Base-by-base conservation (phyloP, 2,329 filamentous ascomycete species). In the Aspergillus ruber region DNA sequence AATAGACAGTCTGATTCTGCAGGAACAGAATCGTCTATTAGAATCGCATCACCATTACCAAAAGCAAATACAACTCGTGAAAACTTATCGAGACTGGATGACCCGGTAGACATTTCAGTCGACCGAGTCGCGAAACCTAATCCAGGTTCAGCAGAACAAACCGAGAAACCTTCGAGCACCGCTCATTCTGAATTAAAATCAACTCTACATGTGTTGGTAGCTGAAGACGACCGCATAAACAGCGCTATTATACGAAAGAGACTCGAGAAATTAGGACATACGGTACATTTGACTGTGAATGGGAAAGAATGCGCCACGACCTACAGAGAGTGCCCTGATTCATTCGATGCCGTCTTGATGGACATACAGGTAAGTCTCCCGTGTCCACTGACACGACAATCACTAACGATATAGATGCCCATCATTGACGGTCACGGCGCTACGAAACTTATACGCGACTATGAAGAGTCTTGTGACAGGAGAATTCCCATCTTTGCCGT, bases 171-270 rank as follows among this genome's bases (percentile, higher is more conserved):
- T 20, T 29, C 43, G 12, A 47, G 15, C 12, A 33, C 38, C 39
- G 45, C 41, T 3, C 17, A 42, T 32, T 3, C 17, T 6, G 29
- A 35, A n/a, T 18, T 15, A 20, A 27, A 49, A 18, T 46, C 43
- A 17, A 41, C 20, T n/a, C 54, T 64, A 7, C 57, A 55, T 15
- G 81, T 94, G 2, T 74, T 95, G 18, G 81, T 95, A 32, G 90
- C 90, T 0, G 90, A 95, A 61, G 90, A 95, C 56, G 89, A 95
- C 57, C 88, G 88, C 0, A 83, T 94, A 56, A 95, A 95, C 57
- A 87, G 87, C 67, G 85, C 83, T 50, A 87, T 95, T 38, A 72
- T 95, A 36, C 81, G 82, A 58, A 94, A 94, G 59, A 75, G 90
- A 10, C 67, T 95, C 3, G 85, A 93, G 61, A 90, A 86, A 59